phyloP scores from a whole-genome alignment of 2,329 filamentous ascomycete genomes.

The Aspergillus niger region DNA sequence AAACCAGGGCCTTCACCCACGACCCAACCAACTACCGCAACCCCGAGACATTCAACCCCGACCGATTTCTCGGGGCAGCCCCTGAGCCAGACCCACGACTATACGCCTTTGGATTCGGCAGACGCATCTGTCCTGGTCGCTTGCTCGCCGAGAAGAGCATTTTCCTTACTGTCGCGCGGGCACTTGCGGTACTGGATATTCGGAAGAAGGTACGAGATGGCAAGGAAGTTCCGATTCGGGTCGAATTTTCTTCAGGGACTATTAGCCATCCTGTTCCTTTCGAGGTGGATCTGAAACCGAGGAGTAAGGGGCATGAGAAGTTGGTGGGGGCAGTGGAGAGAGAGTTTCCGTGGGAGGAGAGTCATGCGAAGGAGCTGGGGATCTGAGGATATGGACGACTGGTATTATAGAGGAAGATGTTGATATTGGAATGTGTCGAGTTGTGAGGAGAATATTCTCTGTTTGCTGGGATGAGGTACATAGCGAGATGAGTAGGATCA shows the following conservation, averaged over 20 bases:
- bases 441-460: too few species aligned
- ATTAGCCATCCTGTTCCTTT: conserved; percentile 15
- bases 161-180: conserved; percentile 3
- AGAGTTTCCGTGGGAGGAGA: conserved; percentile 4
- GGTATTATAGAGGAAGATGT: not conserved
- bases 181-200: conserved; percentile 6
- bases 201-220: not conserved
- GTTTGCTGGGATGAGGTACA: too few species aligned
- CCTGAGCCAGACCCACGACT: conserved; percentile 7
- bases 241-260: not conserved
- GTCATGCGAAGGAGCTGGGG: not conserved
- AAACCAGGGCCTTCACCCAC: conserved; percentile 10
- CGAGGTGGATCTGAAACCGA: not conserved
- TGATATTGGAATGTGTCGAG: not conserved
- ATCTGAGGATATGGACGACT: not conserved
- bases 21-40: conserved; percentile 7
- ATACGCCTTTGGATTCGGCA: conserved; percentile 14
- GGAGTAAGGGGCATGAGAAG: not conserved
- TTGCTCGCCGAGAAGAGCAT: conserved; percentile 4
- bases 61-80: not conserved
- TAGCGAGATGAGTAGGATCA: too few species aligned
- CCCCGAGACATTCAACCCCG: conserved; percentile 11
- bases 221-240: not conserved
- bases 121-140: conserved; percentile 8
- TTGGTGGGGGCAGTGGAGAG: not conserved